These are phyloP conservation scores for Mucor racemosus DNA, from an alignment of 371 early-diverging fungal genomes.

Conservation along the genomic window DNA sequence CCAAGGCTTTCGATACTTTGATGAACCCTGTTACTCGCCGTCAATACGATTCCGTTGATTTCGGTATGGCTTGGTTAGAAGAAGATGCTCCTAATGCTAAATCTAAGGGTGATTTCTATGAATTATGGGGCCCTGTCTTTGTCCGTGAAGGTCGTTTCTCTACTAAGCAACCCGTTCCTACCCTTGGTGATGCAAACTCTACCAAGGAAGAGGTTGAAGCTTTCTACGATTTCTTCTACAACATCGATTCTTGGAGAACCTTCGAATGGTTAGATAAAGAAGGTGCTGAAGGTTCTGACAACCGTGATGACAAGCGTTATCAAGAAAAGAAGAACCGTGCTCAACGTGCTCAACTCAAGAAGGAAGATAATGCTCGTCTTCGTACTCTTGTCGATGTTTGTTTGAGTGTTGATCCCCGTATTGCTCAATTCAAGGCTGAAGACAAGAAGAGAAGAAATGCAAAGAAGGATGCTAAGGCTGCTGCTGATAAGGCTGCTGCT, in stretches of 20 bases:
- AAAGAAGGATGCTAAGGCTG: constrained; percentile 87
- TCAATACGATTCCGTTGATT: constrained; percentile 97
- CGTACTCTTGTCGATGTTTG: constrained; percentile 87
- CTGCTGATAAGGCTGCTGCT: constrained; percentile 70
- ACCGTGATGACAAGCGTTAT: constrained; percentile 95
- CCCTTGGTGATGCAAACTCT: constrained; percentile 81
- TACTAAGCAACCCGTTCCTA: constrained; percentile 80
- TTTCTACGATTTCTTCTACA: constrained; percentile 98
- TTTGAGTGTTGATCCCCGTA: constrained; percentile 87
- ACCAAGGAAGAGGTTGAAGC: constrained; percentile 84
- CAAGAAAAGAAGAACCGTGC: constrained; percentile 95
- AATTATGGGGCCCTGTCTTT: constrained; percentile 87
- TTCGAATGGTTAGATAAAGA: constrained; percentile 99
- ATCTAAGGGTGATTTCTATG: constrained; percentile 87
- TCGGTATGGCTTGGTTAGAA: constrained; percentile 62
- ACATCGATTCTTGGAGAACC: constrained; percentile 96
- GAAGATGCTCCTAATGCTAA: constrained; percentile 72
- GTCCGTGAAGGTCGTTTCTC: constrained; percentile 93
- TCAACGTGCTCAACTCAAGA: constrained; percentile 91
- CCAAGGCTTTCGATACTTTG: constrained; percentile 96
- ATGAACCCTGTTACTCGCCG: constrained; percentile 90
- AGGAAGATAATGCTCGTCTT: constrained; percentile 94
- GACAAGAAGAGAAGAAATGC: constrained; percentile 89
- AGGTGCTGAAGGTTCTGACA: constrained; percentile 84
- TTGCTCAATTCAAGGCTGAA: constrained; percentile 86